Evolutionary conservation across 495 filamentous ascomycete species (phyloP), one percentile per base, ranked within the genome.

Genomic region (Xylaria flabelliformis): DNA sequence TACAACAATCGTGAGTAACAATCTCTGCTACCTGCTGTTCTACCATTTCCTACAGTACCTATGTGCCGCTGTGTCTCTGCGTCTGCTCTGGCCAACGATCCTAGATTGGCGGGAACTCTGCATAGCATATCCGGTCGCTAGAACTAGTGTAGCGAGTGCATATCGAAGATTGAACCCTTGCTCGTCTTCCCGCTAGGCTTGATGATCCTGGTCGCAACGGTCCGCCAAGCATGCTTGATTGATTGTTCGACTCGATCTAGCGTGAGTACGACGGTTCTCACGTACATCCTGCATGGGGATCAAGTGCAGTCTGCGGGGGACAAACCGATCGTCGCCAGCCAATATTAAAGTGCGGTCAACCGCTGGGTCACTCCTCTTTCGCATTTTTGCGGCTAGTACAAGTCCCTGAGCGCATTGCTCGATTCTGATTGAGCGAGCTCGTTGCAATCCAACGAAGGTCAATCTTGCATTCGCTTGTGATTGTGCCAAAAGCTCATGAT

Each of bases 341-440:
- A 85, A 86, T 86, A 86, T 85, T 82, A 78, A 83, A 80, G 78
- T 71, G 78, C 79, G 77, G 74, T 73, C 83, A 82, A 74, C 83
- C 82, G 84, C 84, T 83, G 83, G 74, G 62, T 72, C 67, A 65
- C 69, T 70, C 69, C 55, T 50, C 68, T 75, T 74, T 63, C 71
- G 56, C 72, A 65, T 36, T 63, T 41, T 74, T 70, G 74, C 78
- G 75, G 78, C 76, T 74, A 74, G 75, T 61, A 34, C 65, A 55
- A 73, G 74, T 70, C 74, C 74, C 70, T 72, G 73, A 63, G 72
- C 36, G 34, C 72, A 7, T 64, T 74, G 39, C 70, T 74, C 53
- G 68, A 61, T 58, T 69, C 75, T 75, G 73, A 79, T 79, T 79
- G 77, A 71, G 62, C 65, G 53, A 69, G 56, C 76, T 72, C 76